These are phyloP conservation scores for Cladosporium velox DNA, from an alignment of 2,329 filamentous ascomycete genomes.

Conservation along the genomic window DNA sequence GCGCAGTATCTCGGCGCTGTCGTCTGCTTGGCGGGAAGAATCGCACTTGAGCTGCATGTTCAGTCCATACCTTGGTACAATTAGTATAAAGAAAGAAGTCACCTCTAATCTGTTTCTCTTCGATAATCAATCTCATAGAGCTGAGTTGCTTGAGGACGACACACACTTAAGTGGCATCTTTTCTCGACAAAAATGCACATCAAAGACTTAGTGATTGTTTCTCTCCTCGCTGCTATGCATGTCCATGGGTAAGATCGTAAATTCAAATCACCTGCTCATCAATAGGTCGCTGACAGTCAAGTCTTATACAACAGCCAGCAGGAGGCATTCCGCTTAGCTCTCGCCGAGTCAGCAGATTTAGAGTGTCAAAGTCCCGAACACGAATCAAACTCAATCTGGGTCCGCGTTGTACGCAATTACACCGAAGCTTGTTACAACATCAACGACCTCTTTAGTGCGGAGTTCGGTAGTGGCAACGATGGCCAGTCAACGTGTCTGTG, in stretches of 20 bases:
- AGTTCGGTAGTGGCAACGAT: neutral
- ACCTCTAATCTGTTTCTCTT: neutral
- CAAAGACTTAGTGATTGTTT: neutral
- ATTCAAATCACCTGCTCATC: neutral
- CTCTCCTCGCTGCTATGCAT: too few relatives aligned
- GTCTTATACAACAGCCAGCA: neutral
- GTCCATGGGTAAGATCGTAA: too few relatives aligned
- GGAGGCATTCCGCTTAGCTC: neutral
- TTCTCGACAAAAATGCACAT: neutral
- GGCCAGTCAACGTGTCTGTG: neutral
- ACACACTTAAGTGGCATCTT: neutral
- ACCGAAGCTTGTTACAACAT: neutral
- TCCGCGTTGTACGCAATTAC: neutral
- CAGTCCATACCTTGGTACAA: neutral
- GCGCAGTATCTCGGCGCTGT: neutral
- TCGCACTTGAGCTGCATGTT: neutral
- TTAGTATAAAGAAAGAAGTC: neutral
- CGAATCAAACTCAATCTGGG: neutral
- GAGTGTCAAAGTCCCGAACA: neutral
- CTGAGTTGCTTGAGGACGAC: neutral
- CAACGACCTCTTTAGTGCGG: neutral
- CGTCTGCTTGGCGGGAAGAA: neutral
- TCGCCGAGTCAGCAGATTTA: neutral
- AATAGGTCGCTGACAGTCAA: neutral
- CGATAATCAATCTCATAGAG: neutral